Evolutionary conservation across 805 yeast genomes (phyloP), one percentile per base, ranked within the genome.

Genomic region (Kuraishia piskuri): DNA sequence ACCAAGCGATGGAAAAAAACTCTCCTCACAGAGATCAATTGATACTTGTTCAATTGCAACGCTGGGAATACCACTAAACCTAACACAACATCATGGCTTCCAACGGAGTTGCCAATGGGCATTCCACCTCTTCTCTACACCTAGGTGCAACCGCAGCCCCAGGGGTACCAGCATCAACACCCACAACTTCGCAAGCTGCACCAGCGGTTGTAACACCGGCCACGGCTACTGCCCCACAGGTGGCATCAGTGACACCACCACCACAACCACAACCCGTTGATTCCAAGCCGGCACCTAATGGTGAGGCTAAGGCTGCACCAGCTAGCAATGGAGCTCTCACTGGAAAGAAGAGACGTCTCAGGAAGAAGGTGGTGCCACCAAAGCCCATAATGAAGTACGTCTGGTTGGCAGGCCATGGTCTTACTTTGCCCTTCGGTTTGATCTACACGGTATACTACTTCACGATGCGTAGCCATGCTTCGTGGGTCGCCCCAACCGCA

Each of bases 371-470:
- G 37, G 57, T 57, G 14, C 58, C 55, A 19, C 62, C 65, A 22
- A 67, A 68, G 51, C 77, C 79, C 22, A 55, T 76, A 50, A 75
- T 76, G 60, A 75, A 76, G 57, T 64, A 70, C 50, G 55, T 71
- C 17, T 84, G 90, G 90, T 57, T 82, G 9, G 75, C 66, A 2
- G 88, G 89, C 17, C 89, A 84, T 36, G 55, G 56, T 0, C 24
- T 69, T 1, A 71, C 82, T 1, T 45, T 83, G 19, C 65, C 60
- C 0, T 78, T 76, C 58, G 84, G 86, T 8, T 8, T 61, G 0
- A 19, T 63, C 52, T 64, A 70, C 69, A 46, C 65, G 62, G 19
- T 50, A 0, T 70, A 70, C 54, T 74, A 74, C 55, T 49, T 71
- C 55, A 62, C 60, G 44, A 52, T 54, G 52, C 71, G 55, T 50